These are phyloP conservation scores for Gossypium turneri DNA, from an alignment of 345 rosid species.

Conservation along the genomic window DNA sequence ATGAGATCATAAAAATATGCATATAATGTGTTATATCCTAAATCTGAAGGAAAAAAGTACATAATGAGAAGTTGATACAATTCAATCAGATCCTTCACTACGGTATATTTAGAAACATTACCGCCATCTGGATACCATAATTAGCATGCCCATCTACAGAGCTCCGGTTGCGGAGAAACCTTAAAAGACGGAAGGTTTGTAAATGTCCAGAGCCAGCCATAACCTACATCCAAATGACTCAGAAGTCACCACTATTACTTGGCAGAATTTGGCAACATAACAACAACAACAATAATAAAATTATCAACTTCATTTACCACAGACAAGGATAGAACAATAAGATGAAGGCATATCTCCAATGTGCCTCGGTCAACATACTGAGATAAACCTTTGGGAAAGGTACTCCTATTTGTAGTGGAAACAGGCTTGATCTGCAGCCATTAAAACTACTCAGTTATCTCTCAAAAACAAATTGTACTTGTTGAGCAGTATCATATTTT, in stretches of 20 bases:
- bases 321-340: slow-evolving; percentile 77
- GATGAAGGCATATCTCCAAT: slow-evolving; percentile 88
- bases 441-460: slow-evolving; percentile 17
- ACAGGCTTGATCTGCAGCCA: slow-evolving; percentile 80
- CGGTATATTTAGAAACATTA: slow-evolving; percentile 32
- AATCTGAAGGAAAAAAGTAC: neutral
- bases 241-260: slow-evolving; percentile 17
- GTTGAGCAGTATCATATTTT: slow-evolving; percentile 20
- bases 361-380: slow-evolving; percentile 84
- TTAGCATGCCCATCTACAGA: slow-evolving; percentile 81
- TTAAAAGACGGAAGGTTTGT: slow-evolving; percentile 71
- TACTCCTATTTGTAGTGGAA: slow-evolving; percentile 38
- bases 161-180: slow-evolving; percentile 72
- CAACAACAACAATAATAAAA: slow-evolving; percentile 5
- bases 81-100: neutral
- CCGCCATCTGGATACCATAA: slow-evolving; percentile 92
- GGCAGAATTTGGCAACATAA: neutral
- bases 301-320: slow-evolving; percentile 45
- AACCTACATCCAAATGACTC: slow-evolving; percentile 44
- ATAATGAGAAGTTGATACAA: neutral
- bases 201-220: slow-evolving; percentile 99
- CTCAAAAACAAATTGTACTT: neutral
- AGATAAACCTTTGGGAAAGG: slow-evolving; percentile 77
- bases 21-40: neutral
- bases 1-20: slow-evolving; percentile 6